Percentiles rank a stretch among this genome's conserved stretches.
Conservation (phyloP, 169 alveolate genomes). For the Plasmodium gonderi region DNA sequence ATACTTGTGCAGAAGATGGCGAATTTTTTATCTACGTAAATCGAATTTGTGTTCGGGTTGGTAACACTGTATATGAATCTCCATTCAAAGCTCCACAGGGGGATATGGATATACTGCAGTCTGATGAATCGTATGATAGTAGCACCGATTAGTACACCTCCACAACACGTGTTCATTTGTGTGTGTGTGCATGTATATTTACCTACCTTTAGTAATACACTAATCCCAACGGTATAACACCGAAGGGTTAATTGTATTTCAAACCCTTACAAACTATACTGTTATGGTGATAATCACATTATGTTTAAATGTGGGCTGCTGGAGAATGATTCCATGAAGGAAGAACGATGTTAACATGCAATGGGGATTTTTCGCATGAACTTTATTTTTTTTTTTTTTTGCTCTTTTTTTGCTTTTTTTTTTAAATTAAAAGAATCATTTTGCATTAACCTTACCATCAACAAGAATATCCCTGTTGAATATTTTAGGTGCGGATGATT, state of each 20-base stretch:
- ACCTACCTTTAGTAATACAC: no score
- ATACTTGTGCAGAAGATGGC: not conserved
- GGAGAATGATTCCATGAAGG: not conserved
- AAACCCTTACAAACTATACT: no score
- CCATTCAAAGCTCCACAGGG: constrained; percentile 15
- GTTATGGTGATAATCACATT: no score
- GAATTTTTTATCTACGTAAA: constrained; percentile 55
- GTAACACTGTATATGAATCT: constrained; percentile 47
- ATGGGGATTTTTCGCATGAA: not conserved
- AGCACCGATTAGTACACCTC: constrained; percentile 28
- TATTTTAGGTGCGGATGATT: not conserved
- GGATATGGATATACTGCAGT: not conserved
- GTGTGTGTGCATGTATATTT: no score
- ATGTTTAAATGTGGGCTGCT: no score
- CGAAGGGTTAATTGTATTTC: no score
- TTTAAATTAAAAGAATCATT: not conserved
- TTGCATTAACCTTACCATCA: not conserved
- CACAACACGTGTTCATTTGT: no score
- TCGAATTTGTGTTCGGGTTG: constrained; percentile 53
- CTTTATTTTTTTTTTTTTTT: not conserved
- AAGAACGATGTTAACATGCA: not conserved
- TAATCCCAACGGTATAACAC: no score
- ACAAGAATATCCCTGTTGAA: not conserved
- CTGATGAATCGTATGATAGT: constrained; percentile 27
- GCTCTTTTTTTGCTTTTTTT: not conserved